phyloP scores from a whole-genome alignment of 1,139 yeast genomes.

The Debaryomyces udenii region DNA sequence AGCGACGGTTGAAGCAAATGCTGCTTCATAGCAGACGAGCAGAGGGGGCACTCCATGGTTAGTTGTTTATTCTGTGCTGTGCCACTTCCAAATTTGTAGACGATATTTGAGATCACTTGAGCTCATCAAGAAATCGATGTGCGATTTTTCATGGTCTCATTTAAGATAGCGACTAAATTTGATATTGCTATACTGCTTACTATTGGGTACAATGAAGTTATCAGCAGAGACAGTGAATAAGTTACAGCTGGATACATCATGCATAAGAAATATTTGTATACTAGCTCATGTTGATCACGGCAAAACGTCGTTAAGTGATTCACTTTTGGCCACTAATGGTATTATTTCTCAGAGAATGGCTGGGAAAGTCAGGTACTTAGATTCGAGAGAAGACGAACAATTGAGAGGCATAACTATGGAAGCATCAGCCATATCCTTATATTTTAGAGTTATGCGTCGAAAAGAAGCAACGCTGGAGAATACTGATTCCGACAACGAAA shows the following conservation, averaged over 20 bases:
- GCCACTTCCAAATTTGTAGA: too few relatives aligned
- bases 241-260: conserved; percentile 68
- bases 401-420: conserved; percentile 98
- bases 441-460: conserved; percentile 66
- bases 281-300: conserved; percentile 99
- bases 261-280: conserved; percentile 88
- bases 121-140: conserved; percentile 2
- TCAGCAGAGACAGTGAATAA: conserved; percentile 65
- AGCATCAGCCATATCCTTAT: conserved; percentile 86
- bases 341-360: conserved; percentile 94
- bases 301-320: conserved; percentile 92
- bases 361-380: conserved; percentile 90
- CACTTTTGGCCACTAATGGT: conserved; percentile 91
- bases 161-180: background rate
- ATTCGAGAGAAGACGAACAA: conserved; percentile 95
- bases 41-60: conserved; percentile 34
- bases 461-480: conserved; percentile 30
- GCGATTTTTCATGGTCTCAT: conserved; percentile 5
- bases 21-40: conserved; percentile 26
- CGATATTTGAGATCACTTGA: too few relatives aligned
- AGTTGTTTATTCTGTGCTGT: too few relatives aligned
- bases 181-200: background rate
- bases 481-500: conserved; percentile 39
- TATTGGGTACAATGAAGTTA: conserved; percentile 40
- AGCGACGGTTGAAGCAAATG: conserved; percentile 31